phyloP scores from a whole-genome alignment of 495 filamentous ascomycete genomes.

The Wilcoxina mikolae region DNA sequence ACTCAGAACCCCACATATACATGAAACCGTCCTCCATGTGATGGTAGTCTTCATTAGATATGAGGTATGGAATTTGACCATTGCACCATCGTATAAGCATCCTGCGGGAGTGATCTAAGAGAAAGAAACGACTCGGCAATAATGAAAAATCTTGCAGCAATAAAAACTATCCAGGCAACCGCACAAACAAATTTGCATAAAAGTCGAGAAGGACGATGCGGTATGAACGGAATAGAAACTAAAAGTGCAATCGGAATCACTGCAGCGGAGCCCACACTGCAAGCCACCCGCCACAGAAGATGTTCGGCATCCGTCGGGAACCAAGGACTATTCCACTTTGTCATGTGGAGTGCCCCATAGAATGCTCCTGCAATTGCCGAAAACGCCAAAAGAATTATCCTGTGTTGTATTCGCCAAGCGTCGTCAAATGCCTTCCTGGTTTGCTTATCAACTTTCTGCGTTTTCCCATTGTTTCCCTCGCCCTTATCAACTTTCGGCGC shows the following conservation, averaged over 20 bases:
- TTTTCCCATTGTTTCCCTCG: not conserved
- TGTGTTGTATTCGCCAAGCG: not conserved
- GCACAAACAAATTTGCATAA: not conserved
- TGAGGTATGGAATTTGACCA: not conserved
- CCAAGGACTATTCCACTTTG: not conserved
- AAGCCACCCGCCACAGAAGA: not conserved
- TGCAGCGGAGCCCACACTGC: not conserved
- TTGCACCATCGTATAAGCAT: not conserved
- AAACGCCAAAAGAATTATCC: not conserved
- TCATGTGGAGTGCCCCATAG: not conserved
- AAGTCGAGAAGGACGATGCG: not conserved
- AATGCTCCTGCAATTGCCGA: not conserved
- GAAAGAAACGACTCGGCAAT: not conserved
- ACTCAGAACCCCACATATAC: too few species aligned
- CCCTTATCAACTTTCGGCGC: not conserved
- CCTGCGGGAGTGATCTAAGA: not conserved
- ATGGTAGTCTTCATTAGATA: too few species aligned
- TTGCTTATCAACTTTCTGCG: not conserved
- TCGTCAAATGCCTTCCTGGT: not conserved
- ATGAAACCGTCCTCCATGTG: too few species aligned
- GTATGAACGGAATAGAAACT: not conserved
- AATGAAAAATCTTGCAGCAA: not conserved
- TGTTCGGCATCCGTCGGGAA: not conserved
- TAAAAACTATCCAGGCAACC: not conserved
- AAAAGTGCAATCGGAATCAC: not conserved